phyloP scores from a whole-genome alignment of 805 yeast genomes.

The Saccharomycopsis microspora region DNA sequence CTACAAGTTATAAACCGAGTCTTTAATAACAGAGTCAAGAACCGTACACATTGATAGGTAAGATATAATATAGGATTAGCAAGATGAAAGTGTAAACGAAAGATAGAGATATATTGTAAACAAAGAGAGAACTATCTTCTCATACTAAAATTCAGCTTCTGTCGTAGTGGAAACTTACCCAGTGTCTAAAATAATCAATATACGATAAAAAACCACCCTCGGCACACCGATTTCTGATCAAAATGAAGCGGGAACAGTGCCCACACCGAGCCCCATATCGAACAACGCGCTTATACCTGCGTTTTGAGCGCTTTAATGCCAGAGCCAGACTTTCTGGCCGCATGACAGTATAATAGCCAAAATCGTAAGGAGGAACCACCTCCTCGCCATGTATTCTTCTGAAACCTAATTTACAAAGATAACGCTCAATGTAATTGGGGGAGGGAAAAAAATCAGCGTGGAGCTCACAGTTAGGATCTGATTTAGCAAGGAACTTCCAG shows the following conservation, averaged over 20 bases:
- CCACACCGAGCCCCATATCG: conserved; percentile 12
- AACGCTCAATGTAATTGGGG: conserved; percentile 1
- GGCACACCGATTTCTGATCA: conserved; percentile 4
- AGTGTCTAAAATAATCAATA: conserved; percentile 10
- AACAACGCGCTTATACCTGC: background rate
- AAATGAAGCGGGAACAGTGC: conserved; percentile 6
- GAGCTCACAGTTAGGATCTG: conserved; percentile 9
- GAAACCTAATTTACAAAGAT: conserved; percentile 8
- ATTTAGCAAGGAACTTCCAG: background rate
- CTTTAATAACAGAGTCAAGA: too few relatives aligned
- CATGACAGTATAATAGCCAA: conserved; percentile 8
- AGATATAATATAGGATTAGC: too few relatives aligned
- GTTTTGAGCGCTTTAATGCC: background rate
- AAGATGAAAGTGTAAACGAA: background rate
- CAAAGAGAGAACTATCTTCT: background rate
- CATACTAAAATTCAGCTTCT: background rate
- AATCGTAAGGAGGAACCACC: conserved; percentile 6
- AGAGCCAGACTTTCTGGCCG: background rate
- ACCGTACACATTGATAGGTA: too few relatives aligned
- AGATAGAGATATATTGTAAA: background rate
- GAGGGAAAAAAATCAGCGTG: conserved; percentile 1
- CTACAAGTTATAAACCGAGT: too few relatives aligned
- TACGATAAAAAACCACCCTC: conserved; percentile 13
- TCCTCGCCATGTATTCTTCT: background rate
- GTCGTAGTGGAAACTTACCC: conserved; percentile 10